phyloP scores from a whole-genome alignment of 805 yeast species.

The Starmerella vaccinii region DNA sequence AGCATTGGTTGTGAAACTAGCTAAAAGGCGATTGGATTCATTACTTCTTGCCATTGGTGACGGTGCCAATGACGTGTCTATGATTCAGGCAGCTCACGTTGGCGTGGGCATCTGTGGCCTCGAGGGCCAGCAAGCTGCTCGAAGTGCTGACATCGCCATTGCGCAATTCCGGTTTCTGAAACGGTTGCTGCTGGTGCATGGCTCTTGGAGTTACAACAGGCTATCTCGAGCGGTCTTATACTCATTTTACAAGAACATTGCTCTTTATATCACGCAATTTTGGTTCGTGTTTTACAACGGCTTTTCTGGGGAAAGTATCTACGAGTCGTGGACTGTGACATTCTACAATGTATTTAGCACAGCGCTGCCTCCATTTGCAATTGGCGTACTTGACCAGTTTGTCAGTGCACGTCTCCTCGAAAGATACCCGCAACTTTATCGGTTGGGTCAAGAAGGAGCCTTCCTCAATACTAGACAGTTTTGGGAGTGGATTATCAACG shows the following conservation, averaged over 20 bases:
- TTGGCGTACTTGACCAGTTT: constrained; percentile 95
- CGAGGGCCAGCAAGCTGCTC: constrained; percentile 99
- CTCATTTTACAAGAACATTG: constrained; percentile 91
- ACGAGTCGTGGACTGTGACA: constrained; percentile 96
- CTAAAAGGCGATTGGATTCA: constrained; percentile 55
- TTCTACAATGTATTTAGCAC: constrained; percentile 91
- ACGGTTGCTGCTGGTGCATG: constrained; percentile 82
- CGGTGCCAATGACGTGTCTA: constrained; percentile 97
- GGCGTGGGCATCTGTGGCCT: constrained; percentile 98
- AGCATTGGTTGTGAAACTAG: constrained; percentile 91
- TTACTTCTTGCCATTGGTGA: constrained; percentile 91
- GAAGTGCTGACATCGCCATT: constrained; percentile 94
- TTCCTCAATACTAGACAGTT: constrained; percentile 85
- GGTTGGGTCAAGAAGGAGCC: constrained; percentile 76
- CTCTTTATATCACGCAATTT: constrained; percentile 94
- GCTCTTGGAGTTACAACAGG: constrained; percentile 95
- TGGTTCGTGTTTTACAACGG: constrained; percentile 93
- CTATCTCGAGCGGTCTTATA: constrained; percentile 85
- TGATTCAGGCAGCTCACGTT: constrained; percentile 99
- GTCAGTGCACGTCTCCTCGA: constrained; percentile 81
- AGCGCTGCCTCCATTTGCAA: constrained; percentile 87
- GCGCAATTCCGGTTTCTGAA: constrained; percentile 86
- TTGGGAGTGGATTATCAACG: constrained; percentile 96
- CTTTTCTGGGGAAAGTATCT: constrained; percentile 88
- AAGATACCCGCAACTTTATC: constrained; percentile 85